Evolutionary conservation across 768 basidiomycete genomes (phyloP).

Genomic region (Ephemerocybe angulata): DNA sequence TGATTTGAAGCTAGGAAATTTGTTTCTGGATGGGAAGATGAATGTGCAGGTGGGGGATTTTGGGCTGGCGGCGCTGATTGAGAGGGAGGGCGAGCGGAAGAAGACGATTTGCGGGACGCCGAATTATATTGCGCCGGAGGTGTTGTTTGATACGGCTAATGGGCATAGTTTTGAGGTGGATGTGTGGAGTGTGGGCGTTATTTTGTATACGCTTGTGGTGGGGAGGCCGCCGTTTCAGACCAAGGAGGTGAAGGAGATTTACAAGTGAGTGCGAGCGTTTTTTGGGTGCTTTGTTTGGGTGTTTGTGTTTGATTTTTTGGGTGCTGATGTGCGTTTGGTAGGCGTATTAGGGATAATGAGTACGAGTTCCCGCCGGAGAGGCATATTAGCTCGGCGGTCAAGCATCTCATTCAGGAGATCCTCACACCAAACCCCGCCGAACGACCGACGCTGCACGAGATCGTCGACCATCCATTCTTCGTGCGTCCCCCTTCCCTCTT

Average conservation of each 20-base stretch:
- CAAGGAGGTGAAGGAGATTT: conserved; percentile 95
- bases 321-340: too few relatives aligned
- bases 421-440: conserved; percentile 79
- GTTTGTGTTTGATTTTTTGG: background rate
- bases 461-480: conserved; percentile 85
- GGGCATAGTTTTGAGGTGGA: conserved; percentile 99
- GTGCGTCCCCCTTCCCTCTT: too few relatives aligned
- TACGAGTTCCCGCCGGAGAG: conserved; percentile 88
- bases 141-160: conserved; percentile 91
- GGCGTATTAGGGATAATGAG: conserved; percentile 89
- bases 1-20: conserved; percentile 93
- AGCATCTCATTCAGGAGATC: conserved; percentile 77
- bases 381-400: conserved; percentile 63
- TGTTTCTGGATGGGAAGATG: conserved; percentile 89
- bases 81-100: conserved; percentile 94
- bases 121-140: conserved; percentile 98
- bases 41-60: conserved; percentile 97
- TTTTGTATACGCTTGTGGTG: conserved; percentile 89
- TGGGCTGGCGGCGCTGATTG: conserved; percentile 93
- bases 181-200: conserved; percentile 96
- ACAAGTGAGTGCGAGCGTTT: conserved; percentile 56
- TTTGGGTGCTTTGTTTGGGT: background rate
- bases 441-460: conserved; percentile 81
- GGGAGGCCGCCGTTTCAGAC: conserved; percentile 99
- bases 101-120: conserved; percentile 99